These are phyloP conservation scores for Centrapalus pauciflorus DNA, from an alignment of 129 eudicot genomes.

Conservation along the genomic window DNA sequence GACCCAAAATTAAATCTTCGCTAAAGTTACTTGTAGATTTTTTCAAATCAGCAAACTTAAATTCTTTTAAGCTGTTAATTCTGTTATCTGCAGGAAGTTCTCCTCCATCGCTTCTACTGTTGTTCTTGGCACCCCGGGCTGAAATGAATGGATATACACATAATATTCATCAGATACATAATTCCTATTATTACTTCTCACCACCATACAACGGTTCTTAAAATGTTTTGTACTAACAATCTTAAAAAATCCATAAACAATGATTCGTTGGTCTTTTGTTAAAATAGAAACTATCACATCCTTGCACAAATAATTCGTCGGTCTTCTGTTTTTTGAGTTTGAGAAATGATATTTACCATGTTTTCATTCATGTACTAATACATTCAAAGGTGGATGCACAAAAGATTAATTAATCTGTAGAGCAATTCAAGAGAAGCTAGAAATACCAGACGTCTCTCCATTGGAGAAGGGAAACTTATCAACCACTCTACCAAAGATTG, in stretches of 20 bases:
- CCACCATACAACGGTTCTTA: not conserved
- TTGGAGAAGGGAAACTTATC: not conserved
- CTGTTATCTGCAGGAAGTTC: not conserved
- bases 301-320: too few relatives aligned
- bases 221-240: too few relatives aligned
- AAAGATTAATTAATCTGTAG: not conserved
- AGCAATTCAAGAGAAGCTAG: not conserved
- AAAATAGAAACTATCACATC: too few relatives aligned
- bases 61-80: not conserved
- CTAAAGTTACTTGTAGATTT: constrained; percentile 23
- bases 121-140: not conserved
- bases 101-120: not conserved
- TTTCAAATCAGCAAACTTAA: constrained; percentile 24
- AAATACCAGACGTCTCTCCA: not conserved
- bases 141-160: not conserved
- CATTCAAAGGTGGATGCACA: not conserved
- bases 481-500: constrained; percentile 13
- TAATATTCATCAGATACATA: too few relatives aligned
- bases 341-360: too few relatives aligned
- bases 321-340: too few relatives aligned
- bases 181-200: not conserved
- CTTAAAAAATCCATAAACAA: too few relatives aligned
- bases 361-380: not conserved
- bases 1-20: constrained; percentile 17
- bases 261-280: too few relatives aligned